Evolutionary conservation across 495 filamentous ascomycete genomes (phyloP).

Genomic region (Copromyces sp.): DNA sequence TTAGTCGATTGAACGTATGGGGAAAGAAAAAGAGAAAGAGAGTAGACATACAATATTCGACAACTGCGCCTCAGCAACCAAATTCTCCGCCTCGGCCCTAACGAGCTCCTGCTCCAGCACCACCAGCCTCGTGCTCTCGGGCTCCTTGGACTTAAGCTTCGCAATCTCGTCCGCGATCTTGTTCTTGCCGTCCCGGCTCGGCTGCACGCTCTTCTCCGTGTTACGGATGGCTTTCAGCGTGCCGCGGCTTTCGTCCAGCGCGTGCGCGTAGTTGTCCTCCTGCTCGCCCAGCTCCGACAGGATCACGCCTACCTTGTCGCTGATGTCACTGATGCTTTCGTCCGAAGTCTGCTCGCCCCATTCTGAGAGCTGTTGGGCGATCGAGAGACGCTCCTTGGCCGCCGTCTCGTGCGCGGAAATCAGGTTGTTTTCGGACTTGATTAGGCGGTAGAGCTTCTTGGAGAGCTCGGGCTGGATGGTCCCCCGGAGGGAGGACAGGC

Average conservation of each 20-base stretch:
- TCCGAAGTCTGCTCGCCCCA: conserved; percentile 90
- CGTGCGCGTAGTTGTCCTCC: conserved; percentile 78
- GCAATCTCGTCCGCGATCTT: conserved; percentile 87
- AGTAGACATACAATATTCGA: conserved; percentile 65
- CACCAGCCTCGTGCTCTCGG: conserved; percentile 60
- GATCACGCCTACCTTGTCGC: conserved; percentile 89
- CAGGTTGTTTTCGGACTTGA: conserved; percentile 82
- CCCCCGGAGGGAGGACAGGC: conserved; percentile 70
- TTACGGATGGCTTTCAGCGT: conserved; percentile 85
- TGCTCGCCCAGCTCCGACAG: conserved; percentile 85
- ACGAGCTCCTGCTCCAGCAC: conserved; percentile 93
- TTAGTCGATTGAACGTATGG: background rate
- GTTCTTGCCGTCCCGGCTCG: conserved; percentile 69
- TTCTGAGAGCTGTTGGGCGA: conserved; percentile 86
- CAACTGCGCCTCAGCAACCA: conserved; percentile 94
- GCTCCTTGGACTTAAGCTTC: conserved; percentile 81
- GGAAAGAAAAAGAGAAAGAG: background rate
- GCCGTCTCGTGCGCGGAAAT: conserved; percentile 77
- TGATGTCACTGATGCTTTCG: conserved; percentile 75
- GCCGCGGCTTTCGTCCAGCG: conserved; percentile 69
- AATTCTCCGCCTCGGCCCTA: conserved; percentile 82
- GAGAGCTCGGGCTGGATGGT: conserved; percentile 74
- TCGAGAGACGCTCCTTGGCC: conserved; percentile 65
- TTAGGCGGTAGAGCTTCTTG: conserved; percentile 74
- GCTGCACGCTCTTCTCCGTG: conserved; percentile 88